Evolutionary conservation across 352 stramenopile species (phyloP), one percentile per base, ranked within the genome.

Genomic region (Phytophthora fragariaefolia): DNA sequence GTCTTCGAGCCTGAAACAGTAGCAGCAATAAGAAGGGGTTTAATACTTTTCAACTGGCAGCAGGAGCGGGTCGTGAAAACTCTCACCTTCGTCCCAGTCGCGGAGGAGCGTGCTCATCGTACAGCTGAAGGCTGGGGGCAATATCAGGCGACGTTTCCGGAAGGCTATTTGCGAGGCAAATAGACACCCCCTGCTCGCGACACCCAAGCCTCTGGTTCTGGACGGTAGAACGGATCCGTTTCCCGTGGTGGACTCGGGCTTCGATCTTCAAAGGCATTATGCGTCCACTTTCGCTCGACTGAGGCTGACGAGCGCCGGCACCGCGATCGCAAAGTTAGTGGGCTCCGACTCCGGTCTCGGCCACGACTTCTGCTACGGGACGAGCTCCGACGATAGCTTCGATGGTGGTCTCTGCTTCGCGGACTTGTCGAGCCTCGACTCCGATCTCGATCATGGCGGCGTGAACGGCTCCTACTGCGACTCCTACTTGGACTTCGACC

Each of bases 141-240:
- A 17, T 28, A 8, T n/a, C 47, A 5, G 5, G 48, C 55, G 67
- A 64, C 62, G 59, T 20, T 72, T 74, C 48, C 52, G 18, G 43
- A 49, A n/a, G 48, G 48, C 18, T 73, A 77, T 47, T 82, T 83
- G 13, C 78, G 72, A 28, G 85, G 83, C 38, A 96, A 54, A 51
- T 96, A 96, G 9, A 96, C 85, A 5, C 87, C 87, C 8, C 87
- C 87, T 10, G 87, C 87, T 53, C 84, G 74, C 5, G 87, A 96
- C 18, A 92, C 80, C 87, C 87, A 96, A 0, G 69, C 34, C 45
- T 91, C 83, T 0, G 85, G 77, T 51, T 93, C 82, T 0, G 87
- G 87, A 9, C 68, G 73, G 69, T 96, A 96, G 9, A 77, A 76
- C 23, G 85, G 84, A 61, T 93, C 73, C 6, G 77, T 34, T 45